Evolutionary conservation across 495 filamentous ascomycete species (phyloP).

Genomic region (Pseudevernia furfuracea): DNA sequence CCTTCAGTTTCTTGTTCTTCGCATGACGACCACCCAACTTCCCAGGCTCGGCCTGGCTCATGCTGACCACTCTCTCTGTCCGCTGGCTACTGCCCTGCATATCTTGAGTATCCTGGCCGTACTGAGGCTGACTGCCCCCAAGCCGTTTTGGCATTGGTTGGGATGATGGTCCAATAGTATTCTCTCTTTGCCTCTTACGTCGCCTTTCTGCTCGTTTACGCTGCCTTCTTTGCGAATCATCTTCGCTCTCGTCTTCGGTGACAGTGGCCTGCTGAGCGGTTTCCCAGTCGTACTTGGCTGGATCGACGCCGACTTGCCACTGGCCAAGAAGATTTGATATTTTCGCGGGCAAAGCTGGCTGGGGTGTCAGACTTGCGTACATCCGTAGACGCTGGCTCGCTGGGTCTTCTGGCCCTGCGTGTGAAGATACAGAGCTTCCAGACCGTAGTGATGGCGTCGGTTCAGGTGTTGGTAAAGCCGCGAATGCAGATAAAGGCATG

Average conservation of each 20-base stretch:
- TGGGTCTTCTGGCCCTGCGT: slow-evolving; percentile 12
- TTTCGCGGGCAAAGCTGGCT: slow-evolving; percentile 27
- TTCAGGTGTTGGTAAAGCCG: slow-evolving; percentile 14
- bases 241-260: slow-evolving; percentile 25
- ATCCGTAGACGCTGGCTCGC: slow-evolving; percentile 30
- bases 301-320: slow-evolving; percentile 38
- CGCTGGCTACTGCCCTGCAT: slow-evolving; percentile 36
- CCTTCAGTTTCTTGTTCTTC: slow-evolving; percentile 37
- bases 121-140: slow-evolving; percentile 39
- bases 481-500: slow-evolving; percentile 18
- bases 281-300: slow-evolving; percentile 37
- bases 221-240: slow-evolving; percentile 19
- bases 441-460: slow-evolving; percentile 18
- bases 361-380: slow-evolving; percentile 30
- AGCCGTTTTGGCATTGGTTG: slow-evolving; percentile 25
- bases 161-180: slow-evolving; percentile 25
- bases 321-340: slow-evolving; percentile 36
- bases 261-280: slow-evolving; percentile 25
- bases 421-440: slow-evolving; percentile 14
- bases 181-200: slow-evolving; percentile 27
- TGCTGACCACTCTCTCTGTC: slow-evolving; percentile 31
- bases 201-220: slow-evolving; percentile 10
- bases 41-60: slow-evolving; percentile 42
- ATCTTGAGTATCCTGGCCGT: slow-evolving; percentile 16
- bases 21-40: slow-evolving; percentile 34